phyloP scores from a whole-genome alignment of 129 eudicot genomes.

The Chrysanthemum makinoi region DNA sequence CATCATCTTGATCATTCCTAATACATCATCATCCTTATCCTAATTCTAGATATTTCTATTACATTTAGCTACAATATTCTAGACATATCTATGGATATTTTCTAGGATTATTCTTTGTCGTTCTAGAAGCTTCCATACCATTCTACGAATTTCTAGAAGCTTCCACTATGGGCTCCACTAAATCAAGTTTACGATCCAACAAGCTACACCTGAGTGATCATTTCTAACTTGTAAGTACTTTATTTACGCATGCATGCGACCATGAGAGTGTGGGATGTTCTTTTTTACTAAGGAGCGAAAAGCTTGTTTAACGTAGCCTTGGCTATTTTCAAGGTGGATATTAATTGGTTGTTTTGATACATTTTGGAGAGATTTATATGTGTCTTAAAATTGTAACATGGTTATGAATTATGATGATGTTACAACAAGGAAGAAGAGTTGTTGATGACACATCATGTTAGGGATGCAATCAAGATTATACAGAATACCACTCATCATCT shows the following conservation, averaged over 20 bases:
- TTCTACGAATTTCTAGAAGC: no score
- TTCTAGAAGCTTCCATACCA: no score
- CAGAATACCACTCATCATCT: conserved; percentile 77
- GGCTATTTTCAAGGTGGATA: conserved; percentile 79
- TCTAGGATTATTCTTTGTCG: no score
- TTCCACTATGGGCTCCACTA: no score
- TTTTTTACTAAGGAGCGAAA: conserved; percentile 87
- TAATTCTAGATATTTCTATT: no score
- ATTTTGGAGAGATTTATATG: background rate
- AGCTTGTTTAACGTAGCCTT: conserved; percentile 75
- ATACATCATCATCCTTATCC: no score
- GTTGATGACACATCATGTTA: conserved; percentile 62
- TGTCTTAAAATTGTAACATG: background rate
- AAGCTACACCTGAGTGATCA: background rate
- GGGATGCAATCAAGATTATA: conserved; percentile 80
- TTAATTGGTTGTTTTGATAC: background rate
- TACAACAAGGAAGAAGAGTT: conserved; percentile 88
- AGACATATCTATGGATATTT: no score
- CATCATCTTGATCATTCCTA: no score
- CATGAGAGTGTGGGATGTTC: conserved; percentile 92
- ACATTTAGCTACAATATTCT: no score
- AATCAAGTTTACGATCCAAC: no score
- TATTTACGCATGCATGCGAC: conserved; percentile 52
- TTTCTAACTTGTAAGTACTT: conserved; percentile 2
- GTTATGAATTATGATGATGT: background rate